Conservation (phyloP, 495 filamentous ascomycete species). For the Acidomyces sp. region DNA sequence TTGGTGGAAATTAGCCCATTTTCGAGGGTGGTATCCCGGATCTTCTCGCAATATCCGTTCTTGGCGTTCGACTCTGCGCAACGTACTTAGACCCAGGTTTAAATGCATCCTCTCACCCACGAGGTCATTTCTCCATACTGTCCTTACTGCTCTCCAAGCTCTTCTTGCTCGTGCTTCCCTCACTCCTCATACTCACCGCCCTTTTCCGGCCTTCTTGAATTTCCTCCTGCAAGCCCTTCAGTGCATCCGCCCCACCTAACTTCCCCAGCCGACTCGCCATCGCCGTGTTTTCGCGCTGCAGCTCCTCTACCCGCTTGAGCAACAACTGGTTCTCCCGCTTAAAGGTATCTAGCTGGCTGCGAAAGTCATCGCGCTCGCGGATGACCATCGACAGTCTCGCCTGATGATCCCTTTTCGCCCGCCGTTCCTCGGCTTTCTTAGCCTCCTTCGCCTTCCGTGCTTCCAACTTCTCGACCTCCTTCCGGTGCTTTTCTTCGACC, state of each 20-base stretch:
- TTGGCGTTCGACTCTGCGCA: too few species aligned
- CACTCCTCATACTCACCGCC: slow-evolving; percentile 2
- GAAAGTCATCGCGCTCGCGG: slow-evolving; percentile 29
- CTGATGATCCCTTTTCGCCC: slow-evolving; percentile 28
- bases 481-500: slow-evolving; percentile 50
- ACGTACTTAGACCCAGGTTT: too few species aligned
- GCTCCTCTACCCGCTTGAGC: slow-evolving; percentile 27
- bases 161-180: slow-evolving; percentile 2
- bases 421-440: slow-evolving; percentile 25
- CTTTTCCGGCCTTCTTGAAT: slow-evolving; percentile 3
- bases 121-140: too few species aligned
- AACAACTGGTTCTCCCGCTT: slow-evolving; percentile 28
- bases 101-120: too few species aligned
- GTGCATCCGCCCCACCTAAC: slow-evolving; percentile 25
- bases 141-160: too few species aligned
- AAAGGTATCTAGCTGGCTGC: slow-evolving; percentile 21
- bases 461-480: slow-evolving; percentile 50
- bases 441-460: slow-evolving; percentile 34
- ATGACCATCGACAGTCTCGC: slow-evolving; percentile 17
- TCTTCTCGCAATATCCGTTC: too few species aligned
- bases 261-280: slow-evolving; percentile 41
- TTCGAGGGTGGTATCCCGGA: too few species aligned
- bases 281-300: slow-evolving; percentile 34
- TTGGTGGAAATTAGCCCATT: too few species aligned
- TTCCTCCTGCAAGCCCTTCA: slow-evolving; percentile 8